Base-by-base conservation (phyloP, 2,329 filamentous ascomycete genomes). In the Aureobasidium sp. region DNA sequence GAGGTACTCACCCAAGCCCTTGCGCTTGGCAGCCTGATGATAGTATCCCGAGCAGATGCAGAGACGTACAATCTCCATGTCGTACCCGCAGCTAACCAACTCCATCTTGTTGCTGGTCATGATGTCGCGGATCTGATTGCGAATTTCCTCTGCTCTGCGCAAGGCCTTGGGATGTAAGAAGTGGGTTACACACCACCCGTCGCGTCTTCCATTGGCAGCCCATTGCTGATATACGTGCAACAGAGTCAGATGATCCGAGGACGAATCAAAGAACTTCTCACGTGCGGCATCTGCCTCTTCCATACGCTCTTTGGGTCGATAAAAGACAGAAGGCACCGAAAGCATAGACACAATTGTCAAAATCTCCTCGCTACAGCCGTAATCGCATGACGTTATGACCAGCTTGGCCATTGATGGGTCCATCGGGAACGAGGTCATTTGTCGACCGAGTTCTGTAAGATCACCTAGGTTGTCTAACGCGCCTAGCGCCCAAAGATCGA, bases 21-120 rank as follows among this genome's bases (percentile, higher is more conserved):
- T 95, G 58, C 94, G 90, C 63, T 90, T 90, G 25, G 93, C 93
- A 5, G 93, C 93, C 73, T 98, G 93, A 65, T 97, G 91, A 71
- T 97, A 98, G 74, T 95, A 98, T 11, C 93, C 93, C 0, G 88
- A 90, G 74, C 94, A 98, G 65, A 98, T 95, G 68, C 91, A 97
- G 69, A 93, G 91, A 57, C 93, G 84, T 54, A 97, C 89, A 8
- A 94, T 75, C 67, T 98, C 94, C 87, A 93, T 96, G 71, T 98
- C 94, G 38, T 91, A 97, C 27, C 93, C 93, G 64, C 90, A 96
- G 69, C 86, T 90, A 38, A 83, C 74, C 62, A 97, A 79, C 49
- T 79, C 70, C 90, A 98, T 93, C 68, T 93, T 90, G 68, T 95
- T 90, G 74, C 88, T 85, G 60, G 84, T 84, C 84, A 97, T 93